phyloP scores from a whole-genome alignment of 805 yeast species.

The Metschnikowia bowlesiae region DNA sequence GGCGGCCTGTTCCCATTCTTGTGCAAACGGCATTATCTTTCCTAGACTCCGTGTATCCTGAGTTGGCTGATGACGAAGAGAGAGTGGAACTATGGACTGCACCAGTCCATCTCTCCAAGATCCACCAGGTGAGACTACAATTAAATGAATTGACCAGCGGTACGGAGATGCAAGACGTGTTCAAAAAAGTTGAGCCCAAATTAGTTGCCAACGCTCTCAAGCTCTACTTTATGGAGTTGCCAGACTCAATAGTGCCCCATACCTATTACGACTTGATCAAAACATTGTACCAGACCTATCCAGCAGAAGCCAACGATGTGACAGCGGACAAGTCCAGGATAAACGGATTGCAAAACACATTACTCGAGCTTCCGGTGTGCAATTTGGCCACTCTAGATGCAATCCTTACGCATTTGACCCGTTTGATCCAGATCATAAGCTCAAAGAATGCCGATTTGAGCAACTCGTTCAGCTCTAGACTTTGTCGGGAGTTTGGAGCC shows the following conservation, averaged over 20 bases:
- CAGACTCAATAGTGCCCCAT: slow-evolving; percentile 67
- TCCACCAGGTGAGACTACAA: slow-evolving; percentile 57
- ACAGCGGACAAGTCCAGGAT: slow-evolving; percentile 37
- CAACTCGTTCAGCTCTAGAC: slow-evolving; percentile 37
- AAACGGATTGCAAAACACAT: slow-evolving; percentile 59
- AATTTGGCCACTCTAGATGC: slow-evolving; percentile 80
- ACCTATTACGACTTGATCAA: slow-evolving; percentile 63
- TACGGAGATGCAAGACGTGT: slow-evolving; percentile 28
- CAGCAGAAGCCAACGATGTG: slow-evolving; percentile 21
- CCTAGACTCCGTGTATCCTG: slow-evolving; percentile 70
- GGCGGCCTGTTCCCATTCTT: slow-evolving; percentile 65
- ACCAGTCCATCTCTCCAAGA: slow-evolving; percentile 55
- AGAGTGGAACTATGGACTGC: slow-evolving; percentile 66
- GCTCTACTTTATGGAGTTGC: slow-evolving; percentile 72
- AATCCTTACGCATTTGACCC: slow-evolving; percentile 66
- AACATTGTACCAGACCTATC: slow-evolving; percentile 52
- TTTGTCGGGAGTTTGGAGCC: slow-evolving; percentile 64
- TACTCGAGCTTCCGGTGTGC: slow-evolving; percentile 63
- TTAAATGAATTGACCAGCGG: slow-evolving; percentile 39
- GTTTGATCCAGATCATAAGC: slow-evolving; percentile 51
- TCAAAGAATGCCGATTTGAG: slow-evolving; percentile 34
- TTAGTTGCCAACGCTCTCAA: slow-evolving; percentile 66
- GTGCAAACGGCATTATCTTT: slow-evolving; percentile 59
- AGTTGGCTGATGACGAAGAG: slow-evolving; percentile 60
- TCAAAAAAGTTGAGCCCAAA: slow-evolving; percentile 45